Percentiles rank a stretch among this genome's conserved stretches.
phyloP scores from a whole-genome alignment of 805 yeast species.

The Yarrowia alimentaria region DNA sequence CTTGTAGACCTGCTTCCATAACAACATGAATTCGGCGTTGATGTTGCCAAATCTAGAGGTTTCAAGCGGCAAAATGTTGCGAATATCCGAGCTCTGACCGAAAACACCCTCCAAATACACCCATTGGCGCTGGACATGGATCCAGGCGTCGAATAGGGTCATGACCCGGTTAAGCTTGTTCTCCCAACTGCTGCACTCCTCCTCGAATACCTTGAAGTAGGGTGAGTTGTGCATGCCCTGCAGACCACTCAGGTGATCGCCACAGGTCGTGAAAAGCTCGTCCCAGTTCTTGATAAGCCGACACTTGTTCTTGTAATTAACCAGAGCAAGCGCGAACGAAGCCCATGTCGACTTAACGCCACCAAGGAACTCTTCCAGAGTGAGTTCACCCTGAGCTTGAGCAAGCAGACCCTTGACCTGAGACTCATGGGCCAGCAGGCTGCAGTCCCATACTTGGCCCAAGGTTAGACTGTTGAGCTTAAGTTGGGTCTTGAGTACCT shows the following conservation, averaged over 20 bases:
- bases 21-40: conserved; percentile 57
- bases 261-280: conserved; percentile 53
- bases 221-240: conserved; percentile 70
- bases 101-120: conserved; percentile 79
- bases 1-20: conserved; percentile 52
- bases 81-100: conserved; percentile 51
- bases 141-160: conserved; percentile 63
- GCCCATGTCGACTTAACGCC: conserved; percentile 59
- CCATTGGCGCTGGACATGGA: conserved; percentile 87
- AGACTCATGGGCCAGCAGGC: conserved; percentile 48
- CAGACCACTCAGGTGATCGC: conserved; percentile 61
- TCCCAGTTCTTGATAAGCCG: conserved; percentile 70
- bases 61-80: conserved; percentile 66
- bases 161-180: conserved; percentile 51
- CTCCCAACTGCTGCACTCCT: conserved; percentile 55
- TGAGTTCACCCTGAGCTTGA: conserved; percentile 70
- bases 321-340: conserved; percentile 49
- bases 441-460: conserved; percentile 61
- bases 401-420: conserved; percentile 50
- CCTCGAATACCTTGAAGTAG: conserved; percentile 58
- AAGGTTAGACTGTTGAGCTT: conserved; percentile 43
- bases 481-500: conserved; percentile 35
- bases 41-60: conserved; percentile 61
- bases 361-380: conserved; percentile 56
- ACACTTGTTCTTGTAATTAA: conserved; percentile 52